A percentile compares a stretch with the other conserved stretches of the same genome.
Evolutionary conservation across 768 basidiomycete genomes (phyloP).

Genomic region (Pisolithus orientalis): DNA sequence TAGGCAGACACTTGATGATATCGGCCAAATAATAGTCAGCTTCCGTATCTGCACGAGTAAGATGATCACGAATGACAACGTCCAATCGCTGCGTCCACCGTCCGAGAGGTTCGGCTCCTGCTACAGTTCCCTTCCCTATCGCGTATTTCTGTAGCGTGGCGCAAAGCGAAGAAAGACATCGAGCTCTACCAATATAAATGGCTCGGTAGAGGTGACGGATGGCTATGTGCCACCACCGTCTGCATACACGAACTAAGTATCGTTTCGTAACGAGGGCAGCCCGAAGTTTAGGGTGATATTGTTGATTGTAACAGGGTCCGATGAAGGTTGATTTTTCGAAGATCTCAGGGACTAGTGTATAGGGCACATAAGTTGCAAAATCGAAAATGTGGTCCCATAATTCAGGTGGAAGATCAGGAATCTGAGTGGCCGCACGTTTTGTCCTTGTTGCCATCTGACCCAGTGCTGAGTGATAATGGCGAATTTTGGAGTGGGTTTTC

Average conservation of each 20-base stretch:
- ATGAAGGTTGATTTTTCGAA: slow-evolving; percentile 10
- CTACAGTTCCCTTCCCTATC: slow-evolving; percentile 6
- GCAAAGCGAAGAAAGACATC: slow-evolving; percentile 14
- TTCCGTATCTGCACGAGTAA: neutral
- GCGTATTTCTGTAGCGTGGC: slow-evolving; percentile 8
- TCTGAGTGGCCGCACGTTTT: neutral
- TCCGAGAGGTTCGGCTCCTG: slow-evolving; percentile 11
- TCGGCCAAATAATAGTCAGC: slow-evolving; percentile 1
- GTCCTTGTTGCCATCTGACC: neutral
- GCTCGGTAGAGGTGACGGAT: slow-evolving; percentile 18
- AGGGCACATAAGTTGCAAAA: slow-evolving; percentile 14
- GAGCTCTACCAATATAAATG: slow-evolving; percentile 14
- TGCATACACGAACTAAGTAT: slow-evolving; percentile 24
- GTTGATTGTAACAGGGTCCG: slow-evolving; percentile 5
- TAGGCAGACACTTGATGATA: slow-evolving; percentile 11
- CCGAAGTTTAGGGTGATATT: slow-evolving; percentile 5
- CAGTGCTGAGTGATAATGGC: no score
- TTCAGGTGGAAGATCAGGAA: slow-evolving; percentile 15
- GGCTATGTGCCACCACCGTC: slow-evolving; percentile 23
- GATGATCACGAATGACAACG: slow-evolving; percentile 16
- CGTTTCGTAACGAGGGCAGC: slow-evolving; percentile 20
- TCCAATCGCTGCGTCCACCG: slow-evolving; percentile 21
- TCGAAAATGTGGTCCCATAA: slow-evolving; percentile 21
- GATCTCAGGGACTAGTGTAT: slow-evolving; percentile 17
- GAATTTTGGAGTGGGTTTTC: no score